phyloP scores from a whole-genome alignment of 345 rosid species.

The Physaria fendleri region DNA sequence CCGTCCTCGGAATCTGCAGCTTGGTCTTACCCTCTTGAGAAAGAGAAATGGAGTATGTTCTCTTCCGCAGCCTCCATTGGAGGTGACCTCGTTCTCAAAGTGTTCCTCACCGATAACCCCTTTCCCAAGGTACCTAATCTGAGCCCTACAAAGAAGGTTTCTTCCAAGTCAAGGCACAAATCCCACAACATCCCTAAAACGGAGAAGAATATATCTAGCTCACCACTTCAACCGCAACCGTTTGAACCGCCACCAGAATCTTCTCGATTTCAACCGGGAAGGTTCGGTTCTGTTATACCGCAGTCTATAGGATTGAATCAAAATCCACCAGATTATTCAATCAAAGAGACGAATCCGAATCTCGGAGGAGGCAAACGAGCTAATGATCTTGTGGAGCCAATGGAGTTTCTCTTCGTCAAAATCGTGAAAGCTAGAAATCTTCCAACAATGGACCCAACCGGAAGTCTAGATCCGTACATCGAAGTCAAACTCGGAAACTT shows the following conservation, averaged over 20 bases:
- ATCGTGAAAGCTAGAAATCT: conserved; percentile 86
- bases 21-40: conserved; percentile 79
- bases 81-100: conserved; percentile 79
- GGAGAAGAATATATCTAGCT: conserved; percentile 10
- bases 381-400: conserved; percentile 91
- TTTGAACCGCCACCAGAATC: conserved; percentile 14
- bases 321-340: conserved; percentile 52
- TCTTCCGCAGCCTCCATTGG: conserved; percentile 33
- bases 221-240: conserved; percentile 31
- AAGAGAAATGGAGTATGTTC: conserved; percentile 44
- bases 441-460: conserved; percentile 61
- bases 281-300: not conserved
- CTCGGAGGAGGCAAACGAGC: conserved; percentile 73
- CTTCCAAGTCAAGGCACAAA: conserved; percentile 24
- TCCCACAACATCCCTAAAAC: not conserved
- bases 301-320: conserved; percentile 7
- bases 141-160: conserved; percentile 39
- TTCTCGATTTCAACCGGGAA: not conserved
- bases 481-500: conserved; percentile 89
- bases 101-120: conserved; percentile 60
- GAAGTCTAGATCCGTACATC: conserved; percentile 80
- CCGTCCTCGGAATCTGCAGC: conserved; percentile 67
- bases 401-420: conserved; percentile 75
- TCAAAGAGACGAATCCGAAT: conserved; percentile 81
- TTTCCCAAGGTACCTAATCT: conserved; percentile 45